Conservation (phyloP, 352 stramenopile genomes). For the Paralagenidium karlingii region DNA sequence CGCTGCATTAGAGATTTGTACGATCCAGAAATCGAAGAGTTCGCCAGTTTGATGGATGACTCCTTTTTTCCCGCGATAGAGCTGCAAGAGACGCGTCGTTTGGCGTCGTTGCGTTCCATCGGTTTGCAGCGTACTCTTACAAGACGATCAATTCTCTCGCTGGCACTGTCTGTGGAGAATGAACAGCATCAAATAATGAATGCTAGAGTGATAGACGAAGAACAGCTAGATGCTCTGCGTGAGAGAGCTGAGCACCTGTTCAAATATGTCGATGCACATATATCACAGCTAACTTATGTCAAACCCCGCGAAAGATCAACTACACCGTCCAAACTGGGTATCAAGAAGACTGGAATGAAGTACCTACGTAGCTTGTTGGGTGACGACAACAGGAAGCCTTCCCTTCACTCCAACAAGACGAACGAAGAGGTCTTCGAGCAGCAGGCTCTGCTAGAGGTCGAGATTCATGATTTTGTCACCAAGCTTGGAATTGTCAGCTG, state of each 20-base stretch:
- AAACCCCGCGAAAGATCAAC: too few species aligned
- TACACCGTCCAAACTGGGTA: constrained; percentile 25
- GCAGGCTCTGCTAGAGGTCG: constrained; percentile 15
- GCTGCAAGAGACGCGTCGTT: constrained; percentile 33
- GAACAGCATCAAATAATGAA: constrained; percentile 23
- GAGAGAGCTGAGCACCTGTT: constrained; percentile 20
- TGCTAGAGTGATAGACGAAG: constrained; percentile 4
- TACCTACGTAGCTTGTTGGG: constrained; percentile 34
- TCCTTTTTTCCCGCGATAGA: constrained; percentile 51
- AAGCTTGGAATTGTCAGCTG: constrained; percentile 41
- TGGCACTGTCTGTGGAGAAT: constrained; percentile 44
- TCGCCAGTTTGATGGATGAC: constrained; percentile 50
- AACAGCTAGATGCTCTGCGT: constrained; percentile 2
- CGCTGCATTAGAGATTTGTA: constrained; percentile 51
- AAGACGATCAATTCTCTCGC: constrained; percentile 38
- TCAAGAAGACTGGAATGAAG: constrained; percentile 37
- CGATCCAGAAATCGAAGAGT: constrained; percentile 59
- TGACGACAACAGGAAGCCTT: constrained; percentile 10
- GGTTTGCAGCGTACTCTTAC: constrained; percentile 55
- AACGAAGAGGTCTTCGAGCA: constrained; percentile 17
- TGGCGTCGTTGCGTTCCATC: constrained; percentile 41
- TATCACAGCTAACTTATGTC: constrained; percentile 41
- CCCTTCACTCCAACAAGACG: background rate
- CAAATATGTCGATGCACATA: constrained; percentile 49
- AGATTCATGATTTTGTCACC: constrained; percentile 53